phyloP scores from a whole-genome alignment of 345 rosid species.

The Citrus sinensis region DVS_A1.0 CM039162.1:6864001-6864500 shows the following conservation, averaged over 20 bases:
- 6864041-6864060: not conserved
- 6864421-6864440: conserved; percentile 4
- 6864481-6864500: conserved; percentile 20
- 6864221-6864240: not conserved
- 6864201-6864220: conserved; percentile 18
- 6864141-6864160: conserved; percentile 1
- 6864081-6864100: conserved; percentile 27
- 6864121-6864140: conserved; percentile 24
- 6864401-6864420: not conserved
- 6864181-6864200: conserved; percentile 19
- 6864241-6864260: not conserved
- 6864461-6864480: conserved; percentile 13
- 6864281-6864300: conserved; percentile 8
- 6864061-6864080: conserved; percentile 15
- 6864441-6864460: conserved; percentile 3
- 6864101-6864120: conserved; percentile 13
- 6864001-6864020: not conserved
- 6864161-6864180: conserved; percentile 19
- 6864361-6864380: conserved; percentile 19
- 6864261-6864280: not conserved
- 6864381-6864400: conserved; percentile 18
- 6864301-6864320: conserved; percentile 27
- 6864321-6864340: conserved; percentile 12
- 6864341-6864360: conserved; percentile 13
- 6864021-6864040: not conserved